Conservation (phyloP, 2,329 filamentous ascomycete species). For the Biscogniauxia sp. region DNA sequence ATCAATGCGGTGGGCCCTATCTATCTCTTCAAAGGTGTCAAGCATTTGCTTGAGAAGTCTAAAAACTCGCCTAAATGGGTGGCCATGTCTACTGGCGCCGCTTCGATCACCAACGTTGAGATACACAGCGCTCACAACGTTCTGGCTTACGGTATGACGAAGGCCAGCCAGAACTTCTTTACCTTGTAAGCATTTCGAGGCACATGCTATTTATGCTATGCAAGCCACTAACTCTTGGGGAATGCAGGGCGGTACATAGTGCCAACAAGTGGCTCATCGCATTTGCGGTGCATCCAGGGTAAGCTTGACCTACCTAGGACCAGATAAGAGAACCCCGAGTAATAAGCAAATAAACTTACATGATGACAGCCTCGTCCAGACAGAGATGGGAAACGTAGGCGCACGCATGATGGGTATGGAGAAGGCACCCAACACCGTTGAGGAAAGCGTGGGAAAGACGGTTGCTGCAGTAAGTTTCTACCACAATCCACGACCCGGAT, state of each 20-base stretch:
- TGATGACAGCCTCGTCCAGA: slow-evolving; percentile 12
- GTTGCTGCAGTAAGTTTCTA: slow-evolving; percentile 16
- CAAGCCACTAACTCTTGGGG: too few species aligned
- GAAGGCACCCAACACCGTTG: slow-evolving; percentile 17
- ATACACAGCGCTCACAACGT: slow-evolving; percentile 12
- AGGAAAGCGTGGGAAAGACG: slow-evolving; percentile 16
- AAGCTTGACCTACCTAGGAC: too few species aligned
- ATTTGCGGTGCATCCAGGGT: slow-evolving; percentile 14
- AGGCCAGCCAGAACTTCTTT: slow-evolving; percentile 32
- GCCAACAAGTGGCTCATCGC: too few species aligned
- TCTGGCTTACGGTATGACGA: slow-evolving; percentile 31
- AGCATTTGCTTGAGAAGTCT: slow-evolving; percentile 32
- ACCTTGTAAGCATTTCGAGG: too few species aligned
- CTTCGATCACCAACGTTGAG: slow-evolving; percentile 23
- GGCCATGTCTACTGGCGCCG: slow-evolving; percentile 29
- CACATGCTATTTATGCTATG: too few species aligned
- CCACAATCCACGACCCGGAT: not conserved
- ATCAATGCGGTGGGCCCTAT: slow-evolving; percentile 32
- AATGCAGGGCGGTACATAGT: too few species aligned
- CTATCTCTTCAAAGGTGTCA: slow-evolving; percentile 33
- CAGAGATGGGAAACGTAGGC: slow-evolving; percentile 17
- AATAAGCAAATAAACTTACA: not conserved
- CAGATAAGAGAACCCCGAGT: too few species aligned
- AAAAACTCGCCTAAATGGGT: slow-evolving; percentile 31
- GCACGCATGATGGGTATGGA: slow-evolving; percentile 14